Base-by-base conservation (phyloP, 2,329 filamentous ascomycete genomes). In the Aspergillus sp. region DNA sequence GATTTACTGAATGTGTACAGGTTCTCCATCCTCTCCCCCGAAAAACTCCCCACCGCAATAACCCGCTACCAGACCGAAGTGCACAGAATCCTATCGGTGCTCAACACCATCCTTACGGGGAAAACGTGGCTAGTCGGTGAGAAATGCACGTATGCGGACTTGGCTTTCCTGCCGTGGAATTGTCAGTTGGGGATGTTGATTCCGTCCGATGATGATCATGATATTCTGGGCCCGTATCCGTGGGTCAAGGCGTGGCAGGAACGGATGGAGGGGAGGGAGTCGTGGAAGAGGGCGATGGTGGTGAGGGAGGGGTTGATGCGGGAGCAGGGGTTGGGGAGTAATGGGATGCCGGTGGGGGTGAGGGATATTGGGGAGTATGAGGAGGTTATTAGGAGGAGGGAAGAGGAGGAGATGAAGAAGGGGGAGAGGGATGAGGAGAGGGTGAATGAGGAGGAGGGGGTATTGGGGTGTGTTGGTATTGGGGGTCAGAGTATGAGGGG, bases 161-260 rank as follows among this genome's bases (percentile, higher is more conserved):
- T 62, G 17, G 49, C 49, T 1, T 62, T 59, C 19, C 7, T 62
- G 4, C 57, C 57, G 25, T 62, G 60, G 57, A 58, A 61, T 13
- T 10, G 6, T 2, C 51, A 17, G 36, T 17, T 59, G 30, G 36
- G 43, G 19, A 49, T n/a, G 15, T 10, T 55, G 23, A 43, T 59
- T 17, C 41, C 51, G 2, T 9, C 8, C 0, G 19, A 21, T 6
- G 41, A 45, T 1, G 43, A n/a, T n/a, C 36, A 25, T 4, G 57
- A 55, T 17, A 25, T 32, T 5, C 19, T 55, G 32, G 43, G 19
- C 15, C 12, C 30, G 15, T 55, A 54, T 41, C 57, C 57, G 13
- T 48, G 52, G 43, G 57, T 59, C 19, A 7, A 55, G 43, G 51
- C 15, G 23, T 59, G 57, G 57, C 57, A 59, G 23, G 19, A 6